Base-by-base conservation (phyloP, 2,329 filamentous ascomycete genomes). In the Fonsecaea monophora region DNA sequence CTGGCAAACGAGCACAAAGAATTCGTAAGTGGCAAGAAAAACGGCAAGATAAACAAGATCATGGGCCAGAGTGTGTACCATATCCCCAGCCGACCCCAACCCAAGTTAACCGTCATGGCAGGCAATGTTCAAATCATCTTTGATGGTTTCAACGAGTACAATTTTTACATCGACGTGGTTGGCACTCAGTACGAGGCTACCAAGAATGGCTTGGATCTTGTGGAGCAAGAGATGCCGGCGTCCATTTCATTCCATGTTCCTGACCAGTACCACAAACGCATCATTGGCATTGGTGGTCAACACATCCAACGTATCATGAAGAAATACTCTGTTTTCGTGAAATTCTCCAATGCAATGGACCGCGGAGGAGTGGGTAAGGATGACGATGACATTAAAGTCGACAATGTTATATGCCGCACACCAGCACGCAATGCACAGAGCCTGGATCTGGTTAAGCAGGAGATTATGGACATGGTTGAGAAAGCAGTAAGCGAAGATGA, bases 281-380 rank as follows among this genome's bases (percentile, higher is more conserved):
- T 99, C 76, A 99, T 99, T 70, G 95, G 95, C 60, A 98, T 99
- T 74, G 95, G 95, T 68, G 95, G 95, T 9, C 94, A 98, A 78
- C 95, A 99, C 76, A 99, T 99, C 73, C 95, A 99, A 79, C 92
- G 94, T 63, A 98, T 99, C 82, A 99, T 99, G 95, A 98, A 99
- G 84, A 98, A 98, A 81, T 96, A 99, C 80, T 98, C 95, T 0
- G 95, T 99, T 73, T 99, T 99, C 74, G 95, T 99, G 82, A 99
- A 99, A 78, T 99, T 99, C 76, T 97, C 93, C 71, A 99, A 99
- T 74, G 95, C 95, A 15, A 98, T 98, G 94, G 95, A 99, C 77
- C 90, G 95, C 76, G 95, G 92, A 70, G 90, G 94, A 40, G 90
- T 96, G 79, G 92, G 93, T 71, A 94, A 96, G 72, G 94, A 98